Evolutionary conservation across 164 flowering plant species (phyloP), one percentile per base, ranked within the genome.

Genomic region (Hamamelis virginiana): DNA sequence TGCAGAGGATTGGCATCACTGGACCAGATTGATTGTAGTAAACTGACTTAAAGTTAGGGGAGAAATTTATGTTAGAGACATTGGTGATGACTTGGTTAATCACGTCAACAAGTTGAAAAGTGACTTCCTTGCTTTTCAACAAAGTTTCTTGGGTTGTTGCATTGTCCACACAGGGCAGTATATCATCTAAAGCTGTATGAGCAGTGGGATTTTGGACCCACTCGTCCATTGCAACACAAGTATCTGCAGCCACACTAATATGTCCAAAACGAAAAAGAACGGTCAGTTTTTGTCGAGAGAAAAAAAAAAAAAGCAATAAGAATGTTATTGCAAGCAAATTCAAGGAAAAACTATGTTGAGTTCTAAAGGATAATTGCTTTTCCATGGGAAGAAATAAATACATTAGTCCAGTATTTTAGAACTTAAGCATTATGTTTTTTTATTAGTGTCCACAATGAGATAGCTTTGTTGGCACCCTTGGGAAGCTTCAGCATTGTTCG

Each of bases 11-110:
- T 1, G 92, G 91, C 57, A 88, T 27, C 65, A 81, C 43, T 1
- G 91, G 90, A 22, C 92, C 92, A 8, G 92, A 86, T 61, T 85
- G 90, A 63, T 86, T 86, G 77, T 66, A 76, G 75, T 82, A 86
- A 9, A 82, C 8, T 10, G 84, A 84, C 5, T 5, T 33, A 43
- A 80, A 75, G 41, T 69, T 66, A 27, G 89, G 86, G 3, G 86
- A 61, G 55, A 83, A 80, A 55, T 88, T 81, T 28, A 79, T 72
- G 78, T 88, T 88, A 21, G 87, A 81, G 43, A 85, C 84, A 48
- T 85, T 86, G 65, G 78, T 74, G 71, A 88, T 80, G 74, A 83
- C 83, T 48, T 67, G 67, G 71, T 88, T 85, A 25, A 83, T 59
- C 56, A 86, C 53, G 22, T 78, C 78, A 4, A 82, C 87, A 1